These are phyloP conservation scores for Eucalyptus regnans DNA, from an alignment of 345 rosid genomes.

Conservation along the genomic window DNA sequence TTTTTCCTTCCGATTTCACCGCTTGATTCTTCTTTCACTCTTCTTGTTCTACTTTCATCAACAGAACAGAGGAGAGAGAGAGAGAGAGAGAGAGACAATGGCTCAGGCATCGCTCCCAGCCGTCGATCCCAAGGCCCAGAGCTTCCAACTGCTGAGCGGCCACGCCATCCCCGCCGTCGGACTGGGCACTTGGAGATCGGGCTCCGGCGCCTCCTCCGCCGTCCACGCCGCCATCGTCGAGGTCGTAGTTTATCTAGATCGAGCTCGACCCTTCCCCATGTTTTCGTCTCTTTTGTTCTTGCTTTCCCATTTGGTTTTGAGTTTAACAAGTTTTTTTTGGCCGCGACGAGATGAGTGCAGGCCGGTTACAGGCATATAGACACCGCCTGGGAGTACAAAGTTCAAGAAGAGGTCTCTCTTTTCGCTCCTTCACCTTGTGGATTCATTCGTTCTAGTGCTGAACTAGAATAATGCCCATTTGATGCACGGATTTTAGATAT, in stretches of 20 bases:
- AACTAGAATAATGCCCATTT: not conserved
- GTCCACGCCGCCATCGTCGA: conserved; percentile 36
- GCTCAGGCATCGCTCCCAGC: conserved; percentile 19
- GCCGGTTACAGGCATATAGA: conserved; percentile 46
- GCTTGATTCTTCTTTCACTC: not conserved
- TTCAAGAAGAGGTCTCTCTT: conserved; percentile 19
- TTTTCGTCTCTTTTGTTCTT: not conserved
- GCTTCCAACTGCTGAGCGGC: conserved; percentile 30
- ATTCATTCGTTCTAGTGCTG: not conserved
- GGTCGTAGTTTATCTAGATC: conserved; percentile 1
- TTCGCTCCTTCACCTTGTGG: not conserved
- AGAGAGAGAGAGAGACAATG: not conserved
- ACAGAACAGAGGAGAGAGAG: not conserved
- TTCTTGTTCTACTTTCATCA: not conserved
- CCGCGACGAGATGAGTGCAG: not conserved
- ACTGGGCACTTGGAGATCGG: conserved; percentile 39
- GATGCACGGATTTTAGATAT: not conserved
- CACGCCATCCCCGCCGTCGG: conserved; percentile 46
- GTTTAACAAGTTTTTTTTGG: not conserved
- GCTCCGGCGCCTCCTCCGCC: conserved; percentile 16
- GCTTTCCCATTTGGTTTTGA: not conserved
- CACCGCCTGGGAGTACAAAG: conserved; percentile 33
- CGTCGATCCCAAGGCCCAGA: conserved; percentile 10
- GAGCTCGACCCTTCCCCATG: not conserved
- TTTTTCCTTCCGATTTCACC: not conserved